phyloP scores from a whole-genome alignment of 2,329 filamentous ascomycete genomes.

The Fusarium hainanense region DNA sequence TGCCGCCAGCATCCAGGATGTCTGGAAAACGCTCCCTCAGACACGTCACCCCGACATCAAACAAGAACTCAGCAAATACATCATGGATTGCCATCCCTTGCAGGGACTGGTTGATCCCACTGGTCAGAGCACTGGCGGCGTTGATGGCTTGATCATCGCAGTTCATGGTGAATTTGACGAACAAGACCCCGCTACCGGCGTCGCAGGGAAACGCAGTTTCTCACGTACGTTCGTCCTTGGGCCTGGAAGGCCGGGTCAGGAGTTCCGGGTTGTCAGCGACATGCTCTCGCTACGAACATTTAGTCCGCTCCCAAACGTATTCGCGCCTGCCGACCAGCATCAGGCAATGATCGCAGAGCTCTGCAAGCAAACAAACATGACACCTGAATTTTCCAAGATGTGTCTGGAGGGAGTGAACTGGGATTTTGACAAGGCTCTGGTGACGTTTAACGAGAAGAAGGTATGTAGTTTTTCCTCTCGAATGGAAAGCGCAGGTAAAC shows the following conservation, averaged over 20 bases:
- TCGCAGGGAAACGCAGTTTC: slow-evolving; percentile 78
- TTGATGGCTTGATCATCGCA: slow-evolving; percentile 80
- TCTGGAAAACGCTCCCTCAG: slow-evolving; percentile 76
- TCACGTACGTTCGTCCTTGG: slow-evolving; percentile 84
- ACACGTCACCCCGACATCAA: slow-evolving; percentile 80
- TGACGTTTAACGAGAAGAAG: slow-evolving; percentile 80
- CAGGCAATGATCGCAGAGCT: slow-evolving; percentile 80
- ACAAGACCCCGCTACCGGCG: slow-evolving; percentile 65
- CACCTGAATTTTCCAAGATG: slow-evolving; percentile 78
- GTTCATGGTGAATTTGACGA: slow-evolving; percentile 91
- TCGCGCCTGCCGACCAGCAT: slow-evolving; percentile 59
- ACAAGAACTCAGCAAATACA: slow-evolving; percentile 76
- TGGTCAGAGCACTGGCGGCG: slow-evolving; percentile 71
- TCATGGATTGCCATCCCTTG: slow-evolving; percentile 83
- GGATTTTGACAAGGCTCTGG: slow-evolving; percentile 80
- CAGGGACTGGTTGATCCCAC: slow-evolving; percentile 77
- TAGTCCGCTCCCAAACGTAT: slow-evolving; percentile 60
- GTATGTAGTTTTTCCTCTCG: slow-evolving; percentile 56
- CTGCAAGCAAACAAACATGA: slow-evolving; percentile 83
- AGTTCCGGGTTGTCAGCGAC: slow-evolving; percentile 82
- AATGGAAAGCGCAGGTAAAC: background rate
- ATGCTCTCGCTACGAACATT: slow-evolving; percentile 79
- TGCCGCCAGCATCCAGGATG: slow-evolving; percentile 69
- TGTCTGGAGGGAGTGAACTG: slow-evolving; percentile 84
- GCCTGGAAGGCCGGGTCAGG: slow-evolving; percentile 73